These are phyloP conservation scores for Jackrogersella multiformis DNA, from an alignment of 495 filamentous ascomycete species.

Conservation along the genomic window DNA sequence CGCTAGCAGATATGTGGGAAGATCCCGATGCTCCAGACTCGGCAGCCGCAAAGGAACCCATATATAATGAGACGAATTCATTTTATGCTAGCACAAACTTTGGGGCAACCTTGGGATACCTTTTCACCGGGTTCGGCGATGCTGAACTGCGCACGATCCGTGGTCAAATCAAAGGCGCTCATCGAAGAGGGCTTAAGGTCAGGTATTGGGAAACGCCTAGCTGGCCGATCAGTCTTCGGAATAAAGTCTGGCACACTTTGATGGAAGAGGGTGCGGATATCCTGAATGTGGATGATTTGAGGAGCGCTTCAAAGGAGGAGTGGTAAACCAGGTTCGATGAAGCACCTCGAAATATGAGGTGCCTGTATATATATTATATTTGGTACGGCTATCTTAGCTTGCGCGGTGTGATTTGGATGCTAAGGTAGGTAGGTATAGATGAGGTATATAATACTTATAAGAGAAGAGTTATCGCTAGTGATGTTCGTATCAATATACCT, in stretches of 20 bases:
- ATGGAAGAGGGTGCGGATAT: constrained; percentile 74
- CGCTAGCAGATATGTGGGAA: constrained; percentile 57
- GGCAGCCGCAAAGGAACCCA: constrained; percentile 21
- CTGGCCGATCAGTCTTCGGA: constrained; percentile 78
- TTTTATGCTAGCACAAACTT: constrained; percentile 65
- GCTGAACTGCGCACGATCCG: constrained; percentile 69
- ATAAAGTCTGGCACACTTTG: constrained; percentile 79
- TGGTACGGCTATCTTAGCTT: neutral
- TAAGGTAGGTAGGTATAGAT: too few species aligned
- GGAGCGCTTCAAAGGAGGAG: constrained; percentile 43
- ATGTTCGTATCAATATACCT: too few species aligned
- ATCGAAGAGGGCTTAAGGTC: constrained; percentile 72
- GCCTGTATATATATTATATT: neutral
- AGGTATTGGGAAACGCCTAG: constrained; percentile 82
- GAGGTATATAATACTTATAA: too few species aligned
- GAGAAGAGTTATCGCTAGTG: too few species aligned
- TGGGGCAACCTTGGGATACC: constrained; percentile 54
- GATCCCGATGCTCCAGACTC: constrained; percentile 33
- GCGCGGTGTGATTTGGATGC: too few species aligned
- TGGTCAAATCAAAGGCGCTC: constrained; percentile 72
- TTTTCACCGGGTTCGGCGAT: constrained; percentile 55
- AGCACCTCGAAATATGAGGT: neutral
- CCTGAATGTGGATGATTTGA: constrained; percentile 81
- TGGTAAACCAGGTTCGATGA: constrained; percentile 41
- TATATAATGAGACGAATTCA: constrained; percentile 59